Evolutionary conservation across 2,329 filamentous ascomycete genomes (phyloP).

Genomic region (Graphilbum fragrans): DNA sequence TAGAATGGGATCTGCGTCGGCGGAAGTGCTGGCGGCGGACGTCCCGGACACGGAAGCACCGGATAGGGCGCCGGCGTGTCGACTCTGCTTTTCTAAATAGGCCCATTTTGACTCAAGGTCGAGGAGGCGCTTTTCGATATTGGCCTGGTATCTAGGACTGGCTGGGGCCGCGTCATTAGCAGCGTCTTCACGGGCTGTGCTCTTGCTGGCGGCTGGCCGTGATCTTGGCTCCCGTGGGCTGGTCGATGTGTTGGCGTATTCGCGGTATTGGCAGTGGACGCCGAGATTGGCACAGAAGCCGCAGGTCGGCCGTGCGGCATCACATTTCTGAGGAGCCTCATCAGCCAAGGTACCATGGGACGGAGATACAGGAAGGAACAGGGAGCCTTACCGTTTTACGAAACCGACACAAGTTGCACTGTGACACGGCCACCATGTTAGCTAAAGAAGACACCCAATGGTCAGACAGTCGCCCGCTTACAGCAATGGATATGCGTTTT

Average conservation of each 20-base stretch:
- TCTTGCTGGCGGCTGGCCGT: not conserved
- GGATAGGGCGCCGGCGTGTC: not conserved
- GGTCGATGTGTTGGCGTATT: slow-evolving; percentile 1
- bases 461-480: not conserved
- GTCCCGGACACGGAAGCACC: not conserved
- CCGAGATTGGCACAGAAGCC: slow-evolving; percentile 8
- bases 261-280: slow-evolving; percentile 9
- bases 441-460: not conserved
- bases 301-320: slow-evolving; percentile 7
- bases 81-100: slow-evolving; percentile 1
- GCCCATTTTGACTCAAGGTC: slow-evolving; percentile 5
- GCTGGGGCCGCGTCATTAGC: too few species aligned
- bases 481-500: slow-evolving; percentile 5
- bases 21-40: too few species aligned
- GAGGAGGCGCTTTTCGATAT: slow-evolving; percentile 1
- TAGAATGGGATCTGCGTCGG: too few species aligned
- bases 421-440: not conserved
- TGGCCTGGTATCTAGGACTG: not conserved
- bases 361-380: not conserved
- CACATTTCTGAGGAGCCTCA: slow-evolving; percentile 5
- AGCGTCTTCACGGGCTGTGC: too few species aligned
- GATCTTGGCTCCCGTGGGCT: not conserved
- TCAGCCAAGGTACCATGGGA: not conserved
- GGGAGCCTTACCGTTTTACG: slow-evolving; percentile 5
- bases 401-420: slow-evolving; percentile 7